phyloP scores from a whole-genome alignment of 2,329 filamentous ascomycete genomes.

The Paraconiothyrium brasiliense region DNA sequence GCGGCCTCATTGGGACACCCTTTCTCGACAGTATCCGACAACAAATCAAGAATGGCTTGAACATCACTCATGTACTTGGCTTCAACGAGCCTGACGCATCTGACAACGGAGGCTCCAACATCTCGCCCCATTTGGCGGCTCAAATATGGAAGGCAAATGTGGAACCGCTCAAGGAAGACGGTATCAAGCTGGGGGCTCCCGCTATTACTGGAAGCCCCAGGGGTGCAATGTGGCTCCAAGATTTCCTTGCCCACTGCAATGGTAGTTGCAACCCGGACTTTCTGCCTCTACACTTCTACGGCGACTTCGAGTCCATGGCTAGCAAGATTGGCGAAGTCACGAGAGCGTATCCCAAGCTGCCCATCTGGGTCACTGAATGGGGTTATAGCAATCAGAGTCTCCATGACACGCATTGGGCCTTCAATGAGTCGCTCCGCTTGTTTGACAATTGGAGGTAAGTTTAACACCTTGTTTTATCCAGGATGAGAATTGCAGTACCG shows the following conservation, averaged over 20 bases:
- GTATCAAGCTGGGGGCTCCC: slow-evolving; percentile 75
- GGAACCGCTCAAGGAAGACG: slow-evolving; percentile 70
- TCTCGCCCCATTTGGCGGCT: slow-evolving; percentile 70
- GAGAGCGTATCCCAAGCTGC: slow-evolving; percentile 58
- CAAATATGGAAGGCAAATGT: slow-evolving; percentile 76
- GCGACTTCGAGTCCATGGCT: slow-evolving; percentile 73
- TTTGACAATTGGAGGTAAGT: slow-evolving; percentile 69
- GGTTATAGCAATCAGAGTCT: slow-evolving; percentile 68
- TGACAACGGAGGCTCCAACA: slow-evolving; percentile 68
- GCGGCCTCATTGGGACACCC: slow-evolving; percentile 57
- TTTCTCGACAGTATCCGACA: slow-evolving; percentile 69
- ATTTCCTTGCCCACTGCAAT: slow-evolving; percentile 69
- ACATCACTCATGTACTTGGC: slow-evolving; percentile 73
- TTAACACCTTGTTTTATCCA: background rate
- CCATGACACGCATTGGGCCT: slow-evolving; percentile 69
- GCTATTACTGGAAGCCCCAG: slow-evolving; percentile 70
- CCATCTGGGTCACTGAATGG: slow-evolving; percentile 84
- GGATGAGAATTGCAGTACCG: background rate
- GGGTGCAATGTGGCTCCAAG: slow-evolving; percentile 72
- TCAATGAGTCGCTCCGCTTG: slow-evolving; percentile 71
- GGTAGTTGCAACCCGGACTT: slow-evolving; percentile 60
- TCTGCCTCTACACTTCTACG: slow-evolving; percentile 65
- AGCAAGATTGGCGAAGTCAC: slow-evolving; percentile 71
- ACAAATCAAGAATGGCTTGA: slow-evolving; percentile 63
- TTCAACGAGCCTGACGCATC: slow-evolving; percentile 83